Evolutionary conservation across 768 basidiomycete species (phyloP).

Genomic region (Lactarius pseudohatsudake): DNA sequence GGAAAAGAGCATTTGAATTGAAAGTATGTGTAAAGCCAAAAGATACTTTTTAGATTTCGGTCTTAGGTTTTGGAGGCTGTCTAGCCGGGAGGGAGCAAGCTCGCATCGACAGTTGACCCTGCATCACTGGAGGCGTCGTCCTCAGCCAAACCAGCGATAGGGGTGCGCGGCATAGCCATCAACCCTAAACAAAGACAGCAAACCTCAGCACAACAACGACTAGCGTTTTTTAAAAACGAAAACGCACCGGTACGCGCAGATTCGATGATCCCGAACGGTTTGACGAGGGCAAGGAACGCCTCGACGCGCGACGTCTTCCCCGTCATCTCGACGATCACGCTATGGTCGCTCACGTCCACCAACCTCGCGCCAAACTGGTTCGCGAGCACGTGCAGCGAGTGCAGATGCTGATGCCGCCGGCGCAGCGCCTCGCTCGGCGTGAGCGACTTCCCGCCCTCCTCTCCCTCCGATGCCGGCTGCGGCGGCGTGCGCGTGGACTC

Average conservation of each 20-base stretch:
- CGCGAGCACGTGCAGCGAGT: constrained; percentile 82
- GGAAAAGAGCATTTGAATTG: neutral
- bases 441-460: constrained; percentile 34
- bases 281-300: constrained; percentile 86
- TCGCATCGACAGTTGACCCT: constrained; percentile 76
- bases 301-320: constrained; percentile 91
- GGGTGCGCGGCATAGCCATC: constrained; percentile 99
- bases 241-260: constrained; percentile 86
- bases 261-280: constrained; percentile 95
- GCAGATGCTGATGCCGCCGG: constrained; percentile 84
- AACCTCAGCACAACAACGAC: neutral
- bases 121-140: constrained; percentile 55
- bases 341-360: constrained; percentile 93
- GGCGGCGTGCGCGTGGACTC: constrained; percentile 43
- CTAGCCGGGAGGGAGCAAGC: constrained; percentile 91
- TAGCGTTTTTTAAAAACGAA: no score
- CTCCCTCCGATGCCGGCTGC: neutral
- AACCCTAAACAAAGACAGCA: constrained; percentile 51
- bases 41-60: neutral
- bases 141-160: constrained; percentile 60
- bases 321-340: constrained; percentile 91
- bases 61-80: neutral
- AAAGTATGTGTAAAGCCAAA: neutral
- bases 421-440: constrained; percentile 80
- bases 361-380: constrained; percentile 89